Evolutionary conservation across 2,329 filamentous ascomycete genomes (phyloP).

Genomic region (Arthrobotrys iridis): DNA sequence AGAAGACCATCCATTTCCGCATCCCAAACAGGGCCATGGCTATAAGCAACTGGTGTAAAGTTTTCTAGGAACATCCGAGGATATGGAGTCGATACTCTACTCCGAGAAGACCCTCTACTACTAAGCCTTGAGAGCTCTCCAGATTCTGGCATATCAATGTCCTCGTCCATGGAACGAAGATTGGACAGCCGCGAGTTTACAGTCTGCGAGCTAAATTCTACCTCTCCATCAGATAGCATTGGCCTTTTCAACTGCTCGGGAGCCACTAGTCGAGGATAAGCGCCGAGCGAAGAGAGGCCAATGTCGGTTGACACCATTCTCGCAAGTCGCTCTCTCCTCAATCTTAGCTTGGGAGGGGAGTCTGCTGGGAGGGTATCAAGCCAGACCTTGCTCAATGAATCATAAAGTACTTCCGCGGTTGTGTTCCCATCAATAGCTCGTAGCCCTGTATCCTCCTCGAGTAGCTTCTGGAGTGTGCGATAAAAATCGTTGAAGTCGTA

Average conservation of each 20-base stretch:
- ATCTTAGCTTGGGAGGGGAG: conserved; percentile 24
- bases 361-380: conserved; percentile 18
- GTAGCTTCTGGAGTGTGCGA: neutral
- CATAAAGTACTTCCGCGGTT: conserved; percentile 10
- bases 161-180: neutral
- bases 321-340: conserved; percentile 44
- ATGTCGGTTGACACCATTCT: conserved; percentile 40
- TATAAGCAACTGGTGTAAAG: conserved; percentile 15
- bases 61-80: conserved; percentile 25
- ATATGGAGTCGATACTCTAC: neutral
- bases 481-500: neutral
- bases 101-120: neutral
- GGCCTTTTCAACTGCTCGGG: neutral
- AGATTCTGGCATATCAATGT: neutral
- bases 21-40: neutral
- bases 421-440: too few relatives aligned
- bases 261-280: neutral
- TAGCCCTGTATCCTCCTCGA: neutral
- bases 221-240: neutral
- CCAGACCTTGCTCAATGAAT: conserved; percentile 31
- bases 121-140: neutral
- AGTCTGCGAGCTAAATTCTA: neutral
- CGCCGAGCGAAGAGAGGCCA: conserved; percentile 28
- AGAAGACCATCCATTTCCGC: conserved; percentile 26
- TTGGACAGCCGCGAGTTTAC: neutral